Conservation (phyloP, 192 early-diverging fungal genomes). For the Pilaira anomala region DNA sequence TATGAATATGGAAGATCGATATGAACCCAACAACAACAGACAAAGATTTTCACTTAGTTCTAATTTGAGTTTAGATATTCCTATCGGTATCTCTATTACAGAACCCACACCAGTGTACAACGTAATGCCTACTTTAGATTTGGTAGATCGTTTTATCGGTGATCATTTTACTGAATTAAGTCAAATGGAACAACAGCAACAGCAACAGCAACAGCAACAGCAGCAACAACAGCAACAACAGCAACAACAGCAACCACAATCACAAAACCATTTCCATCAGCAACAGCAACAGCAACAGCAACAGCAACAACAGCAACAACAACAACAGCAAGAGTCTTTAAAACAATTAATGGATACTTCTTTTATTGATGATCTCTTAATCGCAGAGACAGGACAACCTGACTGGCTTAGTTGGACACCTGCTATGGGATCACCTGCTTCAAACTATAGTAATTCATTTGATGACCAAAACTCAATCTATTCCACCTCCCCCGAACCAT, state of each 20-base stretch:
- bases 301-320: neutral
- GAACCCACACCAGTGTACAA: conserved; percentile 10
- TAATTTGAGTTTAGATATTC: conserved; percentile 12
- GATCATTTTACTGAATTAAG: neutral
- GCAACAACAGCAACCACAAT: too few species aligned
- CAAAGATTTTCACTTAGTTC: conserved; percentile 6
- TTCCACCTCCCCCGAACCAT: conserved; percentile 6
- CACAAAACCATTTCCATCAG: too few species aligned
- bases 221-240: neutral
- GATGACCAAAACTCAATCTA: conserved; percentile 6
- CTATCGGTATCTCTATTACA: conserved; percentile 15
- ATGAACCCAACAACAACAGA: neutral
- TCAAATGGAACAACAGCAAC: neutral
- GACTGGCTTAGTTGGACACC: conserved; percentile 16
- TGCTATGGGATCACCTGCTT: conserved; percentile 10
- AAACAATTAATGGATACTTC: neutral
- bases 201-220: conserved; percentile 5
- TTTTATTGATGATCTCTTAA: conserved; percentile 1
- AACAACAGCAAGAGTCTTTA: neutral
- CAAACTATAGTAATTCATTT: neutral
- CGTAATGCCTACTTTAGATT: neutral
- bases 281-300: too few species aligned
- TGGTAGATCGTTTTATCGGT: conserved; percentile 12
- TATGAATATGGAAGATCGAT: neutral
- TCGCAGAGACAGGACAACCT: neutral